A percentile compares a stretch with the other conserved stretches of the same genome.
Evolutionary conservation across 139 green algal genomes (phyloP).

Genomic region (Chlamydomonas urium): DNA sequence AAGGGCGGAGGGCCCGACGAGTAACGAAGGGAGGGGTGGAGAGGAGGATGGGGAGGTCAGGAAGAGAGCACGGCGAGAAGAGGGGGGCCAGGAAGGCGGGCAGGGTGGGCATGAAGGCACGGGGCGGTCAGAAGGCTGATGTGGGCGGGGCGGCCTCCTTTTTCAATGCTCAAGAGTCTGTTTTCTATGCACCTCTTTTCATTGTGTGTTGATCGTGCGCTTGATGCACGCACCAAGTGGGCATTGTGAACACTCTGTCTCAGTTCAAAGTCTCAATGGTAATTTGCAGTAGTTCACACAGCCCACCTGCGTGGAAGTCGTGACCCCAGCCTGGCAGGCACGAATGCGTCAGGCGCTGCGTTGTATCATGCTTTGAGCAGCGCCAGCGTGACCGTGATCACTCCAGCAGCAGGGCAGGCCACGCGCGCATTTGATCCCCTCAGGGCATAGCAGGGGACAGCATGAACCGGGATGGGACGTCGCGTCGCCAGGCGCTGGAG

Average conservation of each 20-base stretch:
- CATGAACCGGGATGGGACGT: no score
- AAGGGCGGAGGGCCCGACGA: no score
- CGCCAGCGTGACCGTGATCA: no score
- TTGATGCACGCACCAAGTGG: neutral
- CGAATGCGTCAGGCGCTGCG: no score
- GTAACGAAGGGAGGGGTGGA: no score
- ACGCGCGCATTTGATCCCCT: no score
- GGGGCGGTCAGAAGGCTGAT: neutral
- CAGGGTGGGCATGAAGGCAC: neutral
- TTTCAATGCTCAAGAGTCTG: neutral
- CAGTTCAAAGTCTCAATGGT: neutral
- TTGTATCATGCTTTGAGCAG: no score
- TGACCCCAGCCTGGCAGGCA: no score
- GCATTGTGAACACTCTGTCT: neutral
- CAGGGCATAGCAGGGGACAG: no score
- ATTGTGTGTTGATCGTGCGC: neutral
- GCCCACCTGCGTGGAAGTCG: no score
- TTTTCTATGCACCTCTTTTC: neutral
- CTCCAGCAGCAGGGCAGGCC: no score
- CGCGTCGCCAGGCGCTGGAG: conserved; percentile 2
- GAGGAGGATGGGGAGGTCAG: neutral
- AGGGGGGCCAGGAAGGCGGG: neutral
- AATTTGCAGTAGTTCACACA: no score
- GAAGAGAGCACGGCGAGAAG: neutral
- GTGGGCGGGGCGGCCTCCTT: neutral